Conservation (phyloP, 2,329 filamentous ascomycete genomes). For the Xylaria multiplex region DNA sequence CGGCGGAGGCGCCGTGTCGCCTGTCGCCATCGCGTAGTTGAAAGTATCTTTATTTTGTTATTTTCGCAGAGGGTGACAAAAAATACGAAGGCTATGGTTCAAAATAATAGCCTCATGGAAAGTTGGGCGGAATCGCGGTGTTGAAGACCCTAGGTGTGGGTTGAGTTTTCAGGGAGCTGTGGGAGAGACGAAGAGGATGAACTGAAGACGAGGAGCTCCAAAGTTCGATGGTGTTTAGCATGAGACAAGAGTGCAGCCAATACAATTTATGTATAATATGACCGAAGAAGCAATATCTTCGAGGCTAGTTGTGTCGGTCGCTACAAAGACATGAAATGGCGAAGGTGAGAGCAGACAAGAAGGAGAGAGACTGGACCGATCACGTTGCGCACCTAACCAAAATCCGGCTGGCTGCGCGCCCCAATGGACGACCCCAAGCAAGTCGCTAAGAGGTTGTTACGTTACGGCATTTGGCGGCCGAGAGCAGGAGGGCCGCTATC, state of each 20-base stretch:
- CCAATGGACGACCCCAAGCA: conserved; percentile 36
- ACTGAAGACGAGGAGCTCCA: conserved; percentile 25
- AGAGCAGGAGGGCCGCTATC: conserved; percentile 42
- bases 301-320: conserved; percentile 34
- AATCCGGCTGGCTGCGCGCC: conserved; percentile 41
- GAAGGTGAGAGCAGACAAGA: conserved; percentile 39
- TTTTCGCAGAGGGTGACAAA: conserved; percentile 1
- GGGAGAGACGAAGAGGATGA: conserved; percentile 21
- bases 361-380: conserved; percentile 37
- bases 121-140: conserved; percentile 14
- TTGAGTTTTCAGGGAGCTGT: conserved; percentile 35
- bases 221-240: conserved; percentile 25
- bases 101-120: neutral
- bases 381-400: conserved; percentile 45
- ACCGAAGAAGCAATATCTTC: conserved; percentile 38
- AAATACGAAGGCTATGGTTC: neutral
- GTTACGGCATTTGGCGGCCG: conserved; percentile 46
- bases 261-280: conserved; percentile 26
- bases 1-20: conserved; percentile 59
- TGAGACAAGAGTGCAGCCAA: conserved; percentile 27
- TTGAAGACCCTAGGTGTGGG: conserved; percentile 14
- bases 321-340: conserved; percentile 32
- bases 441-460: conserved; percentile 34
- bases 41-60: neutral
- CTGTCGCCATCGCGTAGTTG: conserved; percentile 59